Base-by-base conservation (phyloP, 129 eudicot genomes). In the Logfia minima region DNA sequence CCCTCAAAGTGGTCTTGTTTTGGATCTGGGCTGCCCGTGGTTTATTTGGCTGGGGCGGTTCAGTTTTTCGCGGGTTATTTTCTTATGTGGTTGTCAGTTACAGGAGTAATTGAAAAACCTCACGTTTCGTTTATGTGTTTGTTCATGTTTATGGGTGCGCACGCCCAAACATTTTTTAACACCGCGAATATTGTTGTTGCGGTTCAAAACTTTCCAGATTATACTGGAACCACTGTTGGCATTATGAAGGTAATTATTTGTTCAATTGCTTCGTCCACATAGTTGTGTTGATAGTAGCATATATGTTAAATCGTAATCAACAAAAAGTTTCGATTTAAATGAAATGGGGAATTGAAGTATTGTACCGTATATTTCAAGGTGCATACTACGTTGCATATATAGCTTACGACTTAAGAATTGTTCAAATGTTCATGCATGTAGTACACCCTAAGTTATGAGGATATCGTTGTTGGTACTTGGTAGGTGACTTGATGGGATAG, bases 151-250 rank as follows among this genome's bases (percentile, higher is more conserved):
- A 43, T 89, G 41, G 98, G 90, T 1, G 88, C 96, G 2, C 98
- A 94, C 77, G 90, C 96, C 1, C 98, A 94, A 89, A 94, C 98
- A 0, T 94, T 94, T 60, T 90, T 88, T 80, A 88, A 88, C 34
- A 93, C 98, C 66, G 92, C 89, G 1, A 88, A 90, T 48, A 89
- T 93, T 3, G 96, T 93, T 39, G 82, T 87, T 8, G 89, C 89
- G 3, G 97, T 93, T 55, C 80, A 78, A 43, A 93, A 93, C 75
- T 93, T 93, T 60, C 97, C 92, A 0, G 85, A 80, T 23, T 87
- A 88, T 41, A 56, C 91, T 17, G 98, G 98, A 11, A 93, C 98
- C 17, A 72, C 80, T 32, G 95, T 93, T 32, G 97, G 98, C 26
- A 87, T 93, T 66, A 93, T 93, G 97, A 93, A 93, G 98, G 98